These are phyloP conservation scores for Magnolia changhungtana DNA, from an alignment of 164 flowering plant species.

Conservation along the genomic window DNA sequence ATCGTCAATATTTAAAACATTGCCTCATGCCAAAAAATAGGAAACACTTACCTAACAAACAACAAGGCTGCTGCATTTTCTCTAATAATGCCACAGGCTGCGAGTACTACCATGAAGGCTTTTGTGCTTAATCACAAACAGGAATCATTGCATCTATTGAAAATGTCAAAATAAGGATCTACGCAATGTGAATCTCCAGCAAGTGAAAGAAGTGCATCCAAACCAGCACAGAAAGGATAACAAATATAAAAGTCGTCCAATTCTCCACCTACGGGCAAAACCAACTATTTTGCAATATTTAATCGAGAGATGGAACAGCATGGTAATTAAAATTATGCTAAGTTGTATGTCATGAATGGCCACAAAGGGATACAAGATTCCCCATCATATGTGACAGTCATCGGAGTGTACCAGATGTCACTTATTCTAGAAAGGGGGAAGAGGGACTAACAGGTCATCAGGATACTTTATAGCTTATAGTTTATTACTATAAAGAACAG, in stretches of 20 bases:
- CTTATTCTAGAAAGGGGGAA: conserved; percentile 6
- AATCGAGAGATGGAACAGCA: background rate
- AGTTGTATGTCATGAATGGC: conserved; percentile 11
- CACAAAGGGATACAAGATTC: conserved; percentile 13
- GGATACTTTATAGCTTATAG: conserved; percentile 12
- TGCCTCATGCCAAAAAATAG: too few species aligned
- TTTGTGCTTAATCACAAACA: too few species aligned
- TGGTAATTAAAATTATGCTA: conserved; percentile 5
- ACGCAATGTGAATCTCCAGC: too few species aligned
- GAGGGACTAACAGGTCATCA: conserved; percentile 11
- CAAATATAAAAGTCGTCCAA: background rate
- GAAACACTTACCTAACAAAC: too few species aligned
- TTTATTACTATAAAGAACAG: conserved; percentile 18
- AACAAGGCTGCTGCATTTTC: too few species aligned
- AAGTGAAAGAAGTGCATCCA: too few species aligned
- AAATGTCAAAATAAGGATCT: too few species aligned
- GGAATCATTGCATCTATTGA: too few species aligned
- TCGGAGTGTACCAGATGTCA: conserved; percentile 3
- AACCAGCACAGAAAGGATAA: background rate
- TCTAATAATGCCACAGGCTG: too few species aligned
- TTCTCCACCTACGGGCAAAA: background rate
- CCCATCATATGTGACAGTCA: conserved; percentile 20
- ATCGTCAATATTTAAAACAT: too few species aligned
- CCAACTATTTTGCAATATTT: background rate
- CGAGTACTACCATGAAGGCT: too few species aligned